Evolutionary conservation across 768 basidiomycete species (phyloP).

Genomic region (Lactarius psammicola): DNA sequence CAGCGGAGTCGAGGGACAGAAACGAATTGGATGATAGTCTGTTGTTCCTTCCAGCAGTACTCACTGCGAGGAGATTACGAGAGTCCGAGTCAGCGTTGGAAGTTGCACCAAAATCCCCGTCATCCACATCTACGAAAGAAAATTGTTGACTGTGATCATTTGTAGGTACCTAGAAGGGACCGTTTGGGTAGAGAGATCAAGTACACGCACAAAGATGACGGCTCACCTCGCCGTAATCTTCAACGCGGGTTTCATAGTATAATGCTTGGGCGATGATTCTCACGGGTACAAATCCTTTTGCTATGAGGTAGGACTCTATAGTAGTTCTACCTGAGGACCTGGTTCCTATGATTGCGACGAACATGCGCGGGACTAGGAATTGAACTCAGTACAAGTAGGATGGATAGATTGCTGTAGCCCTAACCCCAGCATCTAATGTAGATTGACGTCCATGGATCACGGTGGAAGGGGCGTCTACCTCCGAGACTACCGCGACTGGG

Average conservation of each 20-base stretch:
- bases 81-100: background rate
- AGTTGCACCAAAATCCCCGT: background rate
- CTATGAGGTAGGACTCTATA: conserved; percentile 27
- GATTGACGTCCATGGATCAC: background rate
- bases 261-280: conserved; percentile 5
- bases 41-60: background rate
- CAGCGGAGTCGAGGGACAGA: conserved; percentile 19
- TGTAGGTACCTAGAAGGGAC: background rate
- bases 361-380: conserved; percentile 42
- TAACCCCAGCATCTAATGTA: conserved; percentile 3
- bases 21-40: conserved; percentile 22
- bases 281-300: conserved; percentile 27
- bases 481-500: background rate
- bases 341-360: conserved; percentile 67
- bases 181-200: background rate
- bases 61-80: background rate
- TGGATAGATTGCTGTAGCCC: too few species aligned
- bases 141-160: background rate
- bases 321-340: conserved; percentile 47
- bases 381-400: conserved; percentile 1
- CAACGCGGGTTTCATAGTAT: background rate
- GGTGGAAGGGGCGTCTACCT: background rate
- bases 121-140: conserved; percentile 18
- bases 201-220: background rate
- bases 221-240: background rate